Evolutionary conservation across 768 basidiomycete genomes (phyloP).

Genomic region (Auriscalpium vulgare): DNA sequence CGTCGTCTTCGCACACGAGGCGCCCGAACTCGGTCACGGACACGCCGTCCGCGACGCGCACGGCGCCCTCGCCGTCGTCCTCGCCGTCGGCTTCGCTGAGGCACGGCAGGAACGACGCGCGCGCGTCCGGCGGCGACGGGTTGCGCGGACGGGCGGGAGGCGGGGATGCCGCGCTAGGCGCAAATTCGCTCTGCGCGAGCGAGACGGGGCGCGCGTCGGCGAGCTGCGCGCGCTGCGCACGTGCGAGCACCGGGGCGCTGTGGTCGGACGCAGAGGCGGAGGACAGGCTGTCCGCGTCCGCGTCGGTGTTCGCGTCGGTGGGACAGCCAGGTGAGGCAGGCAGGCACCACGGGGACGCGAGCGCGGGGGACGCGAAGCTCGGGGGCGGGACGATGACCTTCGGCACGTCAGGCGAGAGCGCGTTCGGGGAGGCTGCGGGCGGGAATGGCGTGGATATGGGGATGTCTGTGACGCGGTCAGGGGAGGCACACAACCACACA

Average conservation of each 20-base stretch:
- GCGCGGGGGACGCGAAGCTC: background rate
- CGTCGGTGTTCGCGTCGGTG: too few relatives aligned
- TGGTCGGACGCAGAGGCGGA: background rate
- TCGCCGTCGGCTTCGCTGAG: background rate
- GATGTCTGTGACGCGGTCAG: conserved; percentile 8
- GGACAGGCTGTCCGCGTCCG: background rate
- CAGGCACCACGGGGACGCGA: background rate
- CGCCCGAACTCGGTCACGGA: background rate
- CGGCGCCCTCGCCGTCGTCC: background rate
- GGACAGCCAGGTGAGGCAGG: too few relatives aligned
- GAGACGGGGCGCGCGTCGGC: conserved; percentile 2
- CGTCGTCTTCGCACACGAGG: background rate
- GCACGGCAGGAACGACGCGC: conserved; percentile 7
- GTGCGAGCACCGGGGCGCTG: background rate
- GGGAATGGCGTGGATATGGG: conserved; percentile 5
- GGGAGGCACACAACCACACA: background rate
- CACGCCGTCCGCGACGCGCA: background rate
- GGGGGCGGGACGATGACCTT: background rate
- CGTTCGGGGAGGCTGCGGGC: background rate
- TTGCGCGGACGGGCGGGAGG: conserved; percentile 1
- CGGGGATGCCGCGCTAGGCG: background rate
- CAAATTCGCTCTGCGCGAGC: background rate
- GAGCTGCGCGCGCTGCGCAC: background rate
- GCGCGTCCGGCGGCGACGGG: conserved; percentile 6
- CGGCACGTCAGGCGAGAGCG: background rate